phyloP scores from a whole-genome alignment of 306 rosid species.

The Cucumis melo region DNA sequence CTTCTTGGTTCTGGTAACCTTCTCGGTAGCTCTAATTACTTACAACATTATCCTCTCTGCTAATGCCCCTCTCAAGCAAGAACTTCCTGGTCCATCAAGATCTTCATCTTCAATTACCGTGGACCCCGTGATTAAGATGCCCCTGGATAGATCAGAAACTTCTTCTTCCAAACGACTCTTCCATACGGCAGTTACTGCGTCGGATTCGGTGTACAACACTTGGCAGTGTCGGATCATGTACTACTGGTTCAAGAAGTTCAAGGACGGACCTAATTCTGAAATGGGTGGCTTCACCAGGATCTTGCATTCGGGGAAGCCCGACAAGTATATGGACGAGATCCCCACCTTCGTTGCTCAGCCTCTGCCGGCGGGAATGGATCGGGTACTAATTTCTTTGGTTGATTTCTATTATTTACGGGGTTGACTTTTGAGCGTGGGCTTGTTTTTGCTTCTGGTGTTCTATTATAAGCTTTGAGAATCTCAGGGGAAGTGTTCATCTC shows the following conservation, averaged over 20 bases:
- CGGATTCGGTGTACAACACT: conserved; percentile 78
- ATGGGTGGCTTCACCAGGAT: conserved; percentile 97
- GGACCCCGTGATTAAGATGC: conserved; percentile 93
- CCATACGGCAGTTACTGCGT: conserved; percentile 95
- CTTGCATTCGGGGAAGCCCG: conserved; percentile 81
- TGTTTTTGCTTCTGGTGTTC: not conserved
- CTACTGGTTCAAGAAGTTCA: conserved; percentile 76
- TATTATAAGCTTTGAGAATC: not conserved
- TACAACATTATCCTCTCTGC: conserved; percentile 90
- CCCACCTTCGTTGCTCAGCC: conserved; percentile 98
- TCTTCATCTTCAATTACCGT: conserved; percentile 20
- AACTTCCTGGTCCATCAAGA: conserved; percentile 72
- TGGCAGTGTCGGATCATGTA: conserved; percentile 98
- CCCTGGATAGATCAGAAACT: conserved; percentile 25
- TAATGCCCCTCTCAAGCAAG: conserved; percentile 68
- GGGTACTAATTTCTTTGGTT: conserved; percentile 21
- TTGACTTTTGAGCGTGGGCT: not conserved
- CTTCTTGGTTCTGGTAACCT: conserved; percentile 52
- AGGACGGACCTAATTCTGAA: conserved; percentile 36
- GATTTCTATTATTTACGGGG: not conserved
- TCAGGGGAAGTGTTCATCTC: not conserved
- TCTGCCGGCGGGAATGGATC: conserved; percentile 90
- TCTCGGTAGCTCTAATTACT: conserved; percentile 83
- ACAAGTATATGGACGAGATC: conserved; percentile 72
- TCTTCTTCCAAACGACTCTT: conserved; percentile 40